Evolutionary conservation across 306 rosid species (phyloP).

Genomic region (Rosa rugosa): DNA sequence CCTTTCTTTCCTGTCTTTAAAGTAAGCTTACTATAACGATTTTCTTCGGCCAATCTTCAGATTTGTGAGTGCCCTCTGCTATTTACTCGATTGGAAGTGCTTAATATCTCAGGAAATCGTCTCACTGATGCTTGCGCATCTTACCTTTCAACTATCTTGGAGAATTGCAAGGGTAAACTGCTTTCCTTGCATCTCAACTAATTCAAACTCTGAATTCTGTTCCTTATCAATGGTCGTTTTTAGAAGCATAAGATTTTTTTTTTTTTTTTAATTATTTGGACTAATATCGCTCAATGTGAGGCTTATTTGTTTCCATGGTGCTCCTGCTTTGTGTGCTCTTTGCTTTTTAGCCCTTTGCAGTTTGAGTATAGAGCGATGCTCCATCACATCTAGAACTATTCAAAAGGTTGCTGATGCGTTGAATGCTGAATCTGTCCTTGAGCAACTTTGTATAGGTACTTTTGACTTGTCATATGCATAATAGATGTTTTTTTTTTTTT

Average conservation of each 20-base stretch:
- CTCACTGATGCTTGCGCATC: conserved; percentile 91
- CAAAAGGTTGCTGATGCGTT: conserved; percentile 72
- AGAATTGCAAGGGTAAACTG: conserved; percentile 70
- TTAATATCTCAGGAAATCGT: conserved; percentile 86
- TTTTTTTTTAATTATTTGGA: not conserved
- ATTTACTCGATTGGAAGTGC: conserved; percentile 78
- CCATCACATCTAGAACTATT: conserved; percentile 78
- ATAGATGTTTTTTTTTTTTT: not conserved
- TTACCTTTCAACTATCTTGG: conserved; percentile 74
- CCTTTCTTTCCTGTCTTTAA: not conserved
- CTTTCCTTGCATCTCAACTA: conserved; percentile 26
- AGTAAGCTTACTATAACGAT: conserved; percentile 10
- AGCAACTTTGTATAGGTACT: conserved; percentile 77
- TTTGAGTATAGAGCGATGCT: conserved; percentile 79
- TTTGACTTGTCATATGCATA: conserved; percentile 21
- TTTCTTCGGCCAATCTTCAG: conserved; percentile 41
- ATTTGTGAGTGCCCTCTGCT: conserved; percentile 82
- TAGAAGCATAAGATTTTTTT: not conserved
- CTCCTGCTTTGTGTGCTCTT: conserved; percentile 14
- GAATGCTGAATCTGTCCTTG: conserved; percentile 55
- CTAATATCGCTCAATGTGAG: not conserved
- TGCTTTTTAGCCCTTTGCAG: conserved; percentile 62
- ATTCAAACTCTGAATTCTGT: conserved; percentile 18
- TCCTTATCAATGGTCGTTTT: conserved; percentile 10
- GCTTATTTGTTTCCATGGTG: not conserved